Percentiles rank a stretch among this genome's conserved stretches.
These are phyloP conservation scores for Tylopilus sp. DNA, from an alignment of 768 basidiomycete genomes.

Conservation along the genomic window DNA sequence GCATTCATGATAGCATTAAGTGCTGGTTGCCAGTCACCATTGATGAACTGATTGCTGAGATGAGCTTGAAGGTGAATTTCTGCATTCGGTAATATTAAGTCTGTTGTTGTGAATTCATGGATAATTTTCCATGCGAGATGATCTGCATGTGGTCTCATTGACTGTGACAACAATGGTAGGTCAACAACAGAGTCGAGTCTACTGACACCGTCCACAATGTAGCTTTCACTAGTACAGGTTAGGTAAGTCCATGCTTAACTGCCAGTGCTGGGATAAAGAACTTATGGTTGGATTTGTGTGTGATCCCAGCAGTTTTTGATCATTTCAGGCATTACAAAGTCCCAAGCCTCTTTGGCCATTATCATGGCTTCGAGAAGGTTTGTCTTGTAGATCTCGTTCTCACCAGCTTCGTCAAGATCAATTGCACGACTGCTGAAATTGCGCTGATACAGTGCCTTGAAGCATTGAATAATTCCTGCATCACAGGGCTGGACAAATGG, in stretches of 20 bases:
- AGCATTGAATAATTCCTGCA: not conserved
- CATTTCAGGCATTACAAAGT: not conserved
- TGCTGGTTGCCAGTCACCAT: not conserved
- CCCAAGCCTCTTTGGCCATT: not conserved
- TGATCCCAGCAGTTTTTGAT: not conserved
- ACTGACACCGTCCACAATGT: not conserved
- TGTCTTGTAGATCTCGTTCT: not conserved
- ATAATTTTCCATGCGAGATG: not conserved
- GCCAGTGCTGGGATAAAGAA: too few relatives aligned
- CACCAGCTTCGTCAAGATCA: not conserved
- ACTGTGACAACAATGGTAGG: not conserved
- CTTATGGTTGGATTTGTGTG: not conserved
- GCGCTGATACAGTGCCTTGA: not conserved
- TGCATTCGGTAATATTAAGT: not conserved
- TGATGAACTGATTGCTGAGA: not conserved
- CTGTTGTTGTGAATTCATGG: not conserved
- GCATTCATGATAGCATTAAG: not conserved
- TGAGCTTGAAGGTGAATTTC: not conserved
- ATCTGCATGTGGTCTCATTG: not conserved
- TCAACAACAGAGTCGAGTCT: not conserved
- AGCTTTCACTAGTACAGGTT: not conserved
- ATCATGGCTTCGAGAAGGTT: not conserved
- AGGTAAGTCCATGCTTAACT: too few relatives aligned
- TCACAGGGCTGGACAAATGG: not conserved
- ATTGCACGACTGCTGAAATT: not conserved